phyloP scores from a whole-genome alignment of 1,284 basidiomycete species.

The Paramarasmius palmivorus region DNA sequence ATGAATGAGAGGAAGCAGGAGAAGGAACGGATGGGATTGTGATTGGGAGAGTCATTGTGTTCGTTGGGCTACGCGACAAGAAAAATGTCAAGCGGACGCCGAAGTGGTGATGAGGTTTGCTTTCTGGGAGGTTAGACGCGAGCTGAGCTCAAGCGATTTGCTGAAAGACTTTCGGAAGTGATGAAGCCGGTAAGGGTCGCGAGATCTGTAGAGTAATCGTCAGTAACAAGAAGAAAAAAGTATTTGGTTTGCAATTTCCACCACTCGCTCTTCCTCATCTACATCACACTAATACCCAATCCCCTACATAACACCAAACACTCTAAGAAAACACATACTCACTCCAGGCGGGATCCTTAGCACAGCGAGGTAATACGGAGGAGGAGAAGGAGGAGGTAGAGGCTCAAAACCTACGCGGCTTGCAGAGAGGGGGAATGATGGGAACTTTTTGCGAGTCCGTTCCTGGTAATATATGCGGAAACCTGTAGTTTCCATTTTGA shows the following conservation, averaged over 20 bases:
- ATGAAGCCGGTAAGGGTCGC: constrained; percentile 92
- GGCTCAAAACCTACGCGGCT: constrained; percentile 18
- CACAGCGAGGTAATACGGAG: constrained; percentile 52
- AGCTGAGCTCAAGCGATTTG: constrained; percentile 72
- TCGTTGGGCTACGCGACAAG: constrained; percentile 25
- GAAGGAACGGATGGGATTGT: constrained; percentile 28
- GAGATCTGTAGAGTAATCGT: constrained; percentile 62
- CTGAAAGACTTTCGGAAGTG: constrained; percentile 37
- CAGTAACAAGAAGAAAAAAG: constrained; percentile 7
- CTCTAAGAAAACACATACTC: constrained; percentile 22
- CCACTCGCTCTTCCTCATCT: too few relatives aligned
- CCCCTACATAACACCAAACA: neutral
- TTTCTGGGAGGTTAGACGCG: constrained; percentile 40
- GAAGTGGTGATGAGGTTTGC: constrained; percentile 16
- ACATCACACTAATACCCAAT: neutral
- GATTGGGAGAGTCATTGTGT: constrained; percentile 58
- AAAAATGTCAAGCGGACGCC: constrained; percentile 18
- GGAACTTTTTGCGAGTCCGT: neutral
- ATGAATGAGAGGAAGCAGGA: constrained; percentile 23
- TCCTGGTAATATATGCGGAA: too few relatives aligned
- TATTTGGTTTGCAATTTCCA: neutral
- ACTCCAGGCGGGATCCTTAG: constrained; percentile 84
- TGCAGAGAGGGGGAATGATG: neutral
- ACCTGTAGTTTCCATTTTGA: too few relatives aligned
- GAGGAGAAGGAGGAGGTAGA: constrained; percentile 33